Evolutionary conservation across 1,284 basidiomycete genomes (phyloP), one percentile per base, ranked within the genome.

Genomic region (Apiotrichum gracile): DNA sequence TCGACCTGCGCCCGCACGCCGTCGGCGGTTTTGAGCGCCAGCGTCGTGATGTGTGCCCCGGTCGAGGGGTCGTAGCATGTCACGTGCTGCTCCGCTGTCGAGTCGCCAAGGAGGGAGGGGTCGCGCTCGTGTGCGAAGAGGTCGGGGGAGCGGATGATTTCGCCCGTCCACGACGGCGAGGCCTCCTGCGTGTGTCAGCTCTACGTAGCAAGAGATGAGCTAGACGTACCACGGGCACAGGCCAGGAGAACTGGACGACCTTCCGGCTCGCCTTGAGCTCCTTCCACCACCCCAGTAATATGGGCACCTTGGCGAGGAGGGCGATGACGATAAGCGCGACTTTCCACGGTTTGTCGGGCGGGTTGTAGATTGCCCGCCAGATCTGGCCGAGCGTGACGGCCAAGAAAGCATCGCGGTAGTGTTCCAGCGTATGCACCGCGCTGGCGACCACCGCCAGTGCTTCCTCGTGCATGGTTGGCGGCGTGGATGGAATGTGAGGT

Each of bases 41-140:
- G 49, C 7, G 70, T 76, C 35, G 57, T 57, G 40, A 72, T 61
- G 57, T 69, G 73, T 42, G 86, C 78, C 21, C 84, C 86, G 5
- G 89, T 94, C 6, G 91, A 84, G 10, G 93, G 93, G 70, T 97
- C 93, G 66, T 85, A 97, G 73, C 86, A 86, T 2, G 90, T 92
- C 52, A 97, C 86, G 64, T 86, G 89, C 53, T 82, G 78, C n/a
- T 76, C 72, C 5, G 80, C 74, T 22, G 77, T 72, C n/a, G 50
- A 47, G 25, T 33, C 22, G 13, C 64, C 66, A 10, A 70, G 58
- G 7, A 73, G 60, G 3, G 52, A 52, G 1, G 46, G 33, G 51
- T 72, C 63, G 8, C 61, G 40, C 49, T 59, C 24, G 48, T 71
- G 69, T 22, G 67, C 57, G 47, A 56, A 63, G 13, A 71, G 42